These are phyloP conservation scores for Colletotrichum gloeosporioides DNA, from an alignment of 2,329 filamentous ascomycete genomes.

Conservation along the genomic window DNA sequence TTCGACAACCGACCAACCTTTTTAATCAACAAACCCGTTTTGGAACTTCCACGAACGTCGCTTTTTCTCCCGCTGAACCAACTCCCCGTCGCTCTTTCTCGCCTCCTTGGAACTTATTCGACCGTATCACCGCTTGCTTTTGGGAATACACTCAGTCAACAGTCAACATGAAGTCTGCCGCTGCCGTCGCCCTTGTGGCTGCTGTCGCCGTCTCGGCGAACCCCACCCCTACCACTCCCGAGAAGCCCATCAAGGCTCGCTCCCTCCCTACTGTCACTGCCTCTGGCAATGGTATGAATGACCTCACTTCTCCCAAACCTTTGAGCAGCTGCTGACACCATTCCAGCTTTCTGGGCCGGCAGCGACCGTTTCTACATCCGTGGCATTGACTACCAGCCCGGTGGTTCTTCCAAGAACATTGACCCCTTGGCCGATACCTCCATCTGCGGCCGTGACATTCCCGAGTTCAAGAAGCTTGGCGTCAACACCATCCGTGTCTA, in stretches of 20 bases:
- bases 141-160: background rate
- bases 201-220: slow-evolving; percentile 48
- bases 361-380: slow-evolving; percentile 63
- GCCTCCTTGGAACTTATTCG: slow-evolving; percentile 13
- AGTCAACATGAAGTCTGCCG: slow-evolving; percentile 54
- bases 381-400: slow-evolving; percentile 69
- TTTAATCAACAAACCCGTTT: slow-evolving; percentile 18
- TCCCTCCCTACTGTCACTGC: slow-evolving; percentile 55
- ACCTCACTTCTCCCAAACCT: background rate
- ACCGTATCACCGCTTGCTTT: slow-evolving; percentile 15
- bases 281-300: slow-evolving; percentile 59
- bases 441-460: slow-evolving; percentile 80
- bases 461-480: slow-evolving; percentile 82
- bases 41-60: background rate
- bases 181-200: slow-evolving; percentile 53
- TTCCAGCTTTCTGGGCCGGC: slow-evolving; percentile 61
- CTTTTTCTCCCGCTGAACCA: background rate
- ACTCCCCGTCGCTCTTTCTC: slow-evolving; percentile 1
- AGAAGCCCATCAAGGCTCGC: slow-evolving; percentile 56
- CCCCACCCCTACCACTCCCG: slow-evolving; percentile 54
- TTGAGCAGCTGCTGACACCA: slow-evolving; percentile 16
- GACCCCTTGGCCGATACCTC: slow-evolving; percentile 79
- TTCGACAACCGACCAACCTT: slow-evolving; percentile 18
- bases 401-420: slow-evolving; percentile 56
- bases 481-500: slow-evolving; percentile 94